Percentiles rank a stretch among this genome's conserved stretches.
These are phyloP conservation scores for Fusarium tuaranense DNA, from an alignment of 2,329 filamentous ascomycete genomes.

Conservation along the genomic window DNA sequence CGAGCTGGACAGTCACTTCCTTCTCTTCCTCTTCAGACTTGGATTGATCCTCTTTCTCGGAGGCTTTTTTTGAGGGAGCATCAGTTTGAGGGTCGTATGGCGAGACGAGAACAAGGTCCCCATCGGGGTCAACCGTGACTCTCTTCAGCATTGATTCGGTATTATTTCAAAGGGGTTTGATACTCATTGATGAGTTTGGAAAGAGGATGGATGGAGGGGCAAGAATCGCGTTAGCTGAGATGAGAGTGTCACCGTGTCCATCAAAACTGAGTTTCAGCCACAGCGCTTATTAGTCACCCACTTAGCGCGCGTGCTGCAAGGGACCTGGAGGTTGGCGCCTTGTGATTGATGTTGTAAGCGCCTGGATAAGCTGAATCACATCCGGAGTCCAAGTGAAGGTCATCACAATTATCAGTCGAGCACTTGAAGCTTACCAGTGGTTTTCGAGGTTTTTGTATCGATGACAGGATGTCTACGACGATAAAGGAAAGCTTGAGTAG, in stretches of 20 bases:
- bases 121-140: not conserved
- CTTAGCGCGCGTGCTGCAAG: not conserved
- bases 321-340: not conserved
- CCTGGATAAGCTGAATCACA: not conserved
- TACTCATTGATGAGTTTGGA: not conserved
- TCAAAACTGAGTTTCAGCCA: not conserved
- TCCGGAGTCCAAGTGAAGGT: not conserved
- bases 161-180: too few relatives aligned
- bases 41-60: not conserved
- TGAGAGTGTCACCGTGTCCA: not conserved
- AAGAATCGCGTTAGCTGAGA: not conserved
- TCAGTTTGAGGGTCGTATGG: not conserved
- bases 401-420: not conserved
- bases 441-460: not conserved
- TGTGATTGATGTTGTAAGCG: not conserved
- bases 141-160: not conserved
- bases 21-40: not conserved
- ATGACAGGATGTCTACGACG: not conserved
- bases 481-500: not conserved
- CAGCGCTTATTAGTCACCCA: not conserved
- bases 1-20: not conserved
- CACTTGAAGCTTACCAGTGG: not conserved
- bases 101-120: not conserved
- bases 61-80: not conserved
- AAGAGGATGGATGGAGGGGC: not conserved